These are phyloP conservation scores for Penicillium sp. DNA, from an alignment of 2,329 filamentous ascomycete genomes.

Conservation along the genomic window DNA sequence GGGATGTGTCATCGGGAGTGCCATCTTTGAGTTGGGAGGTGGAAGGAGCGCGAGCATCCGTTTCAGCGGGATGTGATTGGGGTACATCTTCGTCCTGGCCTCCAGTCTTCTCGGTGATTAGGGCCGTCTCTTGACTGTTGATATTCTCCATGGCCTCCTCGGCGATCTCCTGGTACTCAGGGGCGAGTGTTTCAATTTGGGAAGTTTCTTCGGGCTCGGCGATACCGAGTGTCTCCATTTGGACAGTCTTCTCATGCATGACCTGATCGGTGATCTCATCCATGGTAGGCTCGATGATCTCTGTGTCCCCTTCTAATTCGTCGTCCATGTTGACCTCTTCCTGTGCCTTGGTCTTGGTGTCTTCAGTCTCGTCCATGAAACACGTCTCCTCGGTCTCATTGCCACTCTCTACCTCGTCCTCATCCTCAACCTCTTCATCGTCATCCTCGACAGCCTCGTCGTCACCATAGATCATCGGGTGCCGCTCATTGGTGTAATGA, in stretches of 20 bases:
- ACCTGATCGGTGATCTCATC: neutral
- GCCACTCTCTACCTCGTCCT: neutral
- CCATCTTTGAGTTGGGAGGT: too few relatives aligned
- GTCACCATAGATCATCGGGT: neutral
- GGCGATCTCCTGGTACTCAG: too few relatives aligned
- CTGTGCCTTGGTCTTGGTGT: neutral
- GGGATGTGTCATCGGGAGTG: too few relatives aligned
- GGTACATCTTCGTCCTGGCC: neutral
- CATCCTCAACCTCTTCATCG: neutral
- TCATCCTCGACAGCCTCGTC: neutral
- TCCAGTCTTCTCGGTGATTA: neutral
- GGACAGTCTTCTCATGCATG: neutral
- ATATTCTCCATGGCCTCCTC: neutral
- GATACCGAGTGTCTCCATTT: neutral
- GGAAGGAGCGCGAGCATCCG: too few relatives aligned
- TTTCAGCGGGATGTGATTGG: neutral
- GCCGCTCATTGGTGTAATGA: constrained; percentile 2
- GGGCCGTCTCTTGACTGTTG: neutral
- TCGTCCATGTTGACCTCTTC: neutral
- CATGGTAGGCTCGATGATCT: neutral
- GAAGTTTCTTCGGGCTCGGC: neutral
- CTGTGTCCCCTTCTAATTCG: neutral
- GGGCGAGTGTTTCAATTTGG: neutral
- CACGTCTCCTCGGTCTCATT: neutral
- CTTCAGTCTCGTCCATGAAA: neutral